Base-by-base conservation (phyloP, 179 eudicot genomes). In the Heliamphora pulchella region DNA sequence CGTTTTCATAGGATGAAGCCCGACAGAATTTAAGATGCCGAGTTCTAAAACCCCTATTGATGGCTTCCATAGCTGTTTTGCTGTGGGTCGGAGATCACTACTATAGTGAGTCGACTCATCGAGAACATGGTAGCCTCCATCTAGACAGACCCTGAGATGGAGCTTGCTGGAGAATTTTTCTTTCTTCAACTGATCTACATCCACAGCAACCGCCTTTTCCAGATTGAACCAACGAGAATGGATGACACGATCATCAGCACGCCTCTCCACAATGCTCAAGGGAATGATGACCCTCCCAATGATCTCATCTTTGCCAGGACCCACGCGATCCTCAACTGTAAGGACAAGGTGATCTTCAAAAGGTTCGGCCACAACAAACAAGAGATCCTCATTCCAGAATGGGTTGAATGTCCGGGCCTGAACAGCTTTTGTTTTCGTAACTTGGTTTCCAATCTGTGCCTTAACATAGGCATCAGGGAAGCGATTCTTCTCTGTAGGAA, bases 101-200 rank as follows among this genome's bases (percentile, higher is more conserved):
- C 96, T 94, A 73, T 96, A 94, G 71, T 92, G 98, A 57, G 98
- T 96, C 2, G 99, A 94, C 78, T 96, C 99, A 13, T 94, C 99
- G 20, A 96, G 88, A 70, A 94, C 98, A 85, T 94, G 99, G 88
- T 96, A 96, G 51, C 99, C 99, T 66, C 99, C 99, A 83, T 96
- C 99, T 43, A 96, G 86, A 83, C 98, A 95, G 73, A 93, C 89
- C 78, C 97, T 87, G 43, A 93, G 89, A 86, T 93, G 98, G 77
- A 95, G 88, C 84, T 84, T 83, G 58, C 91, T 95, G 0, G 97
- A 89, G 75, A 95, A 95, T 75, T 91, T 95, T 20, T 95, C 97
- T 78, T 87, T 95, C 86, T 95, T 95, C 6, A 91, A 78, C 80
- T 90, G 98, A 81, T 95, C 97, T 50, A 93, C 88, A 79, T 95